Base-by-base conservation (phyloP, 495 filamentous ascomycete species). In the Neurospora sp. region DNA sequence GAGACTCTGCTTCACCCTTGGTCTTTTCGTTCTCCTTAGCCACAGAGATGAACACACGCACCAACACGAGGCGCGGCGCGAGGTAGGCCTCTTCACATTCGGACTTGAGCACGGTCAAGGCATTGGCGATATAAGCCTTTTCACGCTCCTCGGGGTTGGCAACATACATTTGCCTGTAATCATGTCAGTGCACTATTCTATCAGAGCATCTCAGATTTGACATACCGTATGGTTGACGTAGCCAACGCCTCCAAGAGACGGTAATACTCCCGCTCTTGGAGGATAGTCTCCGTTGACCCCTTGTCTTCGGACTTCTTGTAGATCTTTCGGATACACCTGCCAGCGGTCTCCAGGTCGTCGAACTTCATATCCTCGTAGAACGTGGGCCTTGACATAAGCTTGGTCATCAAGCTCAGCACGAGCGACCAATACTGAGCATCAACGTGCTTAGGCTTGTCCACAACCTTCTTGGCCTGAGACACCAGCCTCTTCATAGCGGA, bases 321-420 rank as follows among this genome's bases (percentile, higher is more conserved):
- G 3, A 65, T 42, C 69, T 73, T 76, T 14, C 70, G 38, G 3
- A 78, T 41, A 53, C 74, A 76, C 45, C 70, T 71, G 20, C 77
- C 79, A 47, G 79, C 72, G 10, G 69, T 69, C 5, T 75, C 75
- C 42, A 81, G n/a, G 10, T 81, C 71, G 0, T 70, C 71, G 69
- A 80, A 80, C 8, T 53, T 72, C 80, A 81, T 81, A 10, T 70
- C 75, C 76, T 84, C 81, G 71, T 87, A 86, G 72, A 85, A 84
- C 3, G 83, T 86, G 9, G 86, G 83, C 68, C 77, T 78, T 8
- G 78, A 74, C 82, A 86, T 85, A 16, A 86, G 73, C 76, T 82
- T 85, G n/a, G 80, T 72, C 74, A 85, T 81, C 71, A 88, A 71
- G 39, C 80, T 80, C n/a, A 87, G 75, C 35, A 84, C 76, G 14